Conservation (phyloP, 176 grass and related monocot genomes). For the Cocos nucifera region DNA sequence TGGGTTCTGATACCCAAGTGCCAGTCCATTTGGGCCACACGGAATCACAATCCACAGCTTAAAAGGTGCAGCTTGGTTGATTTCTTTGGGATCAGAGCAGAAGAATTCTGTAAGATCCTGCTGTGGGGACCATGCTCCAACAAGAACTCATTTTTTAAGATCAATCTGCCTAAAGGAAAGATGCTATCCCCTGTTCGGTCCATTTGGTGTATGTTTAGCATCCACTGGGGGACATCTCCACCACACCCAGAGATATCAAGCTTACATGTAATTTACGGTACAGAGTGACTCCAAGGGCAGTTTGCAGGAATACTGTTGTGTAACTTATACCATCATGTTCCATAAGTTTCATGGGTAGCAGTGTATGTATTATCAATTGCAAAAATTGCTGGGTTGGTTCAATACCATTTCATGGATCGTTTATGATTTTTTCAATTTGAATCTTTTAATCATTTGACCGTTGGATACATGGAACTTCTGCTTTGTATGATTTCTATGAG, state of each 20-base stretch:
- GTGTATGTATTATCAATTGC: conserved; percentile 61
- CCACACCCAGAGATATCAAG: conserved; percentile 39
- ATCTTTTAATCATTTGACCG: no score
- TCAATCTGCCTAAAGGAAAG: conserved; percentile 26
- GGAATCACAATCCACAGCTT: conserved; percentile 22
- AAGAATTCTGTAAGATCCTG: conserved; percentile 11
- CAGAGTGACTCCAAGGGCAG: conserved; percentile 32
- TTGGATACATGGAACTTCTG: no score
- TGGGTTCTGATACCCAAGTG: conserved; percentile 38
- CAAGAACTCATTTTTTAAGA: conserved; percentile 33
- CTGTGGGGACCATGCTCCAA: conserved; percentile 20
- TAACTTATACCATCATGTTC: conserved; percentile 68
- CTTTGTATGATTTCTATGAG: no score
- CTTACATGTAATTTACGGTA: conserved; percentile 46
- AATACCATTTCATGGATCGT: conserved; percentile 55
- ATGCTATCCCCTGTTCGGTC: conserved; percentile 24
- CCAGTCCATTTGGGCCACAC: conserved; percentile 42
- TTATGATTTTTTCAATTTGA: conserved; percentile 42
- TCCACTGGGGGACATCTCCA: conserved; percentile 28
- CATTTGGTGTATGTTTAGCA: conserved; percentile 33
- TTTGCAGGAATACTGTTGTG: conserved; percentile 48
- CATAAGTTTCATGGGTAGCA: conserved; percentile 56
- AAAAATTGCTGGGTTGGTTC: conserved; percentile 52
- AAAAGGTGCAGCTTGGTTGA: conserved; percentile 29
- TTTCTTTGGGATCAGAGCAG: background rate